Conservation (phyloP, 805 yeast genomes). For the Alloascoidea africana region DNA sequence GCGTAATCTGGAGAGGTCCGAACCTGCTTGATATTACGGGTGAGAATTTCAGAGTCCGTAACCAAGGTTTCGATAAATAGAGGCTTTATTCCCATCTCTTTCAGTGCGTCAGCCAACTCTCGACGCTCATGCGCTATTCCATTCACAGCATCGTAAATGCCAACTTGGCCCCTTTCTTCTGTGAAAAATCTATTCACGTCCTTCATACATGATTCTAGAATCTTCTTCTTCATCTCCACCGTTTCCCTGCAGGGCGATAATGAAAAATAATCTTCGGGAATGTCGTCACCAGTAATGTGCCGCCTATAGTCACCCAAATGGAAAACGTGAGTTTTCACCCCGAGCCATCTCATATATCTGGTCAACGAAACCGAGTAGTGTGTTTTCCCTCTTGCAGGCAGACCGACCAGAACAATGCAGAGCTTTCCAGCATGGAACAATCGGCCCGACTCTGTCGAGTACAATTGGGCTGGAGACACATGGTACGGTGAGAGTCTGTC, state of each 20-base stretch:
- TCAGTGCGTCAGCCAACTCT: conserved; percentile 38
- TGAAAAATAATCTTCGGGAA: conserved; percentile 58
- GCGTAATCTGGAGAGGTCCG: conserved; percentile 76
- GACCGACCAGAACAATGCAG: conserved; percentile 75
- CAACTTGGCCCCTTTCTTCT: conserved; percentile 80
- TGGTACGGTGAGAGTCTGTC: conserved; percentile 41
- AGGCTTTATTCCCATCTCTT: conserved; percentile 49
- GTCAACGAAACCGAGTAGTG: conserved; percentile 84
- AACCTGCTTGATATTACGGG: conserved; percentile 73
- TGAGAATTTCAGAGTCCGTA: conserved; percentile 53
- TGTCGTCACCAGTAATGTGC: conserved; percentile 24
- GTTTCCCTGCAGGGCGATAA: conserved; percentile 32
- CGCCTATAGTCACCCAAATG: conserved; percentile 89
- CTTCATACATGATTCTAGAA: conserved; percentile 45
- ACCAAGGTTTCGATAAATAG: conserved; percentile 81
- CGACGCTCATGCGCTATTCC: conserved; percentile 58
- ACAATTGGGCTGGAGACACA: conserved; percentile 83
- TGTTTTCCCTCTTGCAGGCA: conserved; percentile 95
- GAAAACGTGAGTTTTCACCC: conserved; percentile 82
- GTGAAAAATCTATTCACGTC: conserved; percentile 63
- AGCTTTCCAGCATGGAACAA: conserved; percentile 93
- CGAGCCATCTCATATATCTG: conserved; percentile 89
- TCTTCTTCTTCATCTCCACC: conserved; percentile 34
- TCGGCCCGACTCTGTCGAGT: conserved; percentile 84
- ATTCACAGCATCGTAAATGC: conserved; percentile 91